Conservation (phyloP, 2,329 filamentous ascomycete genomes). For the Claviceps cyperi region DNA sequence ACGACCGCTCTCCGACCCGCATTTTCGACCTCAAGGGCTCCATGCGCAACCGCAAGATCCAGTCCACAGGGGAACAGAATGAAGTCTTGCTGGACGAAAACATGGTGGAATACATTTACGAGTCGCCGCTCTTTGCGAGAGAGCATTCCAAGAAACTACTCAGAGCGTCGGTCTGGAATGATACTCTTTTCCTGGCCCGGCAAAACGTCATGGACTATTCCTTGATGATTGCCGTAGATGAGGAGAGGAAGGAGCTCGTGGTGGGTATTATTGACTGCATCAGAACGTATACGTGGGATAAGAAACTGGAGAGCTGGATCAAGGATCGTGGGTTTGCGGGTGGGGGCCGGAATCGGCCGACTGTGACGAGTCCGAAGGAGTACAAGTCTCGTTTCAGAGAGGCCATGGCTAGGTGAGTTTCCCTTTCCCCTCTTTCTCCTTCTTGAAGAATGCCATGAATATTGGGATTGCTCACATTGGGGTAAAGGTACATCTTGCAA, state of each 20-base stretch:
- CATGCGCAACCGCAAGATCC: slow-evolving; percentile 96
- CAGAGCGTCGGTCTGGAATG: slow-evolving; percentile 87
- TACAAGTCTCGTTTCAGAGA: slow-evolving; percentile 94
- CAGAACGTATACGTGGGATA: slow-evolving; percentile 97
- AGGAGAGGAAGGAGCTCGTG: slow-evolving; percentile 75
- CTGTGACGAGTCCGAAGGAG: slow-evolving; percentile 92
- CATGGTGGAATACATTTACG: slow-evolving; percentile 98
- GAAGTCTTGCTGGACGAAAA: slow-evolving; percentile 96
- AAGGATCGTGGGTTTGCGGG: slow-evolving; percentile 82
- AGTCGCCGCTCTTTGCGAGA: slow-evolving; percentile 84
- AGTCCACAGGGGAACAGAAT: slow-evolving; percentile 88
- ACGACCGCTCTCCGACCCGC: slow-evolving; percentile 77
- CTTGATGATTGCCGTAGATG: slow-evolving; percentile 95
- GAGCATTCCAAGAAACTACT: slow-evolving; percentile 94
- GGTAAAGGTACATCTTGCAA: slow-evolving; percentile 51
- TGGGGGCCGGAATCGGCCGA: slow-evolving; percentile 68
- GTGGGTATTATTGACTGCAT: slow-evolving; percentile 98
- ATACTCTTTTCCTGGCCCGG: slow-evolving; percentile 83
- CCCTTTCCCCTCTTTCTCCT: background rate
- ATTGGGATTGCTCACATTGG: background rate
- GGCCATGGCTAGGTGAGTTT: slow-evolving; percentile 74
- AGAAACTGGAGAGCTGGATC: slow-evolving; percentile 99
- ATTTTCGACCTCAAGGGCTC: slow-evolving; percentile 95
- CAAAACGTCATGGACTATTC: slow-evolving; percentile 99
- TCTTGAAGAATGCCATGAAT: background rate